phyloP scores from a whole-genome alignment of 331 rosid genomes.

The Quercus tomentella region DNA sequence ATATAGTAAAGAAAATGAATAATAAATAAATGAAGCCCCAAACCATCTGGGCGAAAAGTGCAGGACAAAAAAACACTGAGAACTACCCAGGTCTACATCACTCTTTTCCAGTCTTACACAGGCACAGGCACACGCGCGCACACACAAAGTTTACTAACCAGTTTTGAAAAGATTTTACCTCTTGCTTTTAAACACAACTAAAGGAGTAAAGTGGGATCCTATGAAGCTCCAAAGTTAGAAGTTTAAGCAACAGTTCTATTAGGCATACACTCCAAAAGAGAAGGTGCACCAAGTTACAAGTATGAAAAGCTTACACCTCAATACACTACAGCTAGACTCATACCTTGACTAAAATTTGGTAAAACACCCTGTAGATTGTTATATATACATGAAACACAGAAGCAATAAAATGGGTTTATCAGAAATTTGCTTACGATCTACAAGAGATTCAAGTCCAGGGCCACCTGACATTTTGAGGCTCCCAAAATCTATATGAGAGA shows the following conservation, averaged over 20 bases:
- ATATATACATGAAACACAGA: neutral
- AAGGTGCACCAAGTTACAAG: neutral
- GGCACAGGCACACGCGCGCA: neutral
- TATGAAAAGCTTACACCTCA: neutral
- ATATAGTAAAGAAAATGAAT: neutral
- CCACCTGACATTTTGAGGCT: conserved; percentile 60
- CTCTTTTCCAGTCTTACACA: neutral
- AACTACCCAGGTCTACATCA: neutral
- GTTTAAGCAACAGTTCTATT: neutral
- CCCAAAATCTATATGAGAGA: neutral
- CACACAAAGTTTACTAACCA: neutral
- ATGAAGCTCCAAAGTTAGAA: neutral
- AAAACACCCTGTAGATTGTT: neutral
- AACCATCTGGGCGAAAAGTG: neutral
- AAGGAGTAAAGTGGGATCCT: neutral
- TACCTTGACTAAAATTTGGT: neutral
- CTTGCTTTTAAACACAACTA: neutral
- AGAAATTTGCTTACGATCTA: conserved; percentile 68
- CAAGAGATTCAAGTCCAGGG: conserved; percentile 93
- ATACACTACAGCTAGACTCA: neutral
- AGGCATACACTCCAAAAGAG: neutral
- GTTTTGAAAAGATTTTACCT: neutral
- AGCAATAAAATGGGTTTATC: neutral
- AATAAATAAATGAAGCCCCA: neutral
- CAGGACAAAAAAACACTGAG: neutral